Base-by-base conservation (phyloP, 306 rosid species). In the Castanopsis chinensis region DNA sequence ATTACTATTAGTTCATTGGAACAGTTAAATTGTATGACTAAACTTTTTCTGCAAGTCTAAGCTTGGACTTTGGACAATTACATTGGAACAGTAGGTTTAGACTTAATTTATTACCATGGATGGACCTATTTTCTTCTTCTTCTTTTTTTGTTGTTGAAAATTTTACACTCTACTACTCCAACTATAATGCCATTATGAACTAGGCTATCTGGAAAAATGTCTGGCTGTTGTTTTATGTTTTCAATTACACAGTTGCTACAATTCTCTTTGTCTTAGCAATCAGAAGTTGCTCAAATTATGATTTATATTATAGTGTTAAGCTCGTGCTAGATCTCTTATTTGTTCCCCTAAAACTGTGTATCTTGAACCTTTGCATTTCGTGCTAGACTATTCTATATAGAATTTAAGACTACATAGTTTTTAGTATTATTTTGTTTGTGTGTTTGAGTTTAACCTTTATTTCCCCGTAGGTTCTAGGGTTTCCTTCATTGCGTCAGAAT, bases 401-500 rank as follows among this genome's bases (percentile, higher is more conserved):
- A 15, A 7, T n/a, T 68, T 13, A 28, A 20, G 33, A 35, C 25
- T 8, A 20, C 56, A 55, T 41, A 14, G 12, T 19, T 41, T 81
- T 28, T 70, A 3, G 53, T 25, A 13, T 72, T 43, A 4, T 27
- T 32, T n/a, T 64, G 30, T 43, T 67, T 59, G 45, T 3, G 60
- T 73, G 13, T 45, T 21, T 23, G 69, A 54, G 55, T 69, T 83
- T 35, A 20, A 41, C 63, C 55, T 74, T 19, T 27, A 7, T n/a
- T 59, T 33, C 25, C 27, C 58, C 70, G 37, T 75, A 85, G 91
- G 91, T 85, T 75, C 88, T 97, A 7, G 97, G 86, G 76, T 94
- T 84, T 82, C 74, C 97, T 57, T 81, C 91, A 5, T 75, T 92
- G 88, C 92, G 99, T 21, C 76, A 55, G 59, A 86, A 88, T 81